These are phyloP conservation scores for Amanita pseudoporphyria DNA, from an alignment of 768 basidiomycete genomes.

Conservation along the genomic window DNA sequence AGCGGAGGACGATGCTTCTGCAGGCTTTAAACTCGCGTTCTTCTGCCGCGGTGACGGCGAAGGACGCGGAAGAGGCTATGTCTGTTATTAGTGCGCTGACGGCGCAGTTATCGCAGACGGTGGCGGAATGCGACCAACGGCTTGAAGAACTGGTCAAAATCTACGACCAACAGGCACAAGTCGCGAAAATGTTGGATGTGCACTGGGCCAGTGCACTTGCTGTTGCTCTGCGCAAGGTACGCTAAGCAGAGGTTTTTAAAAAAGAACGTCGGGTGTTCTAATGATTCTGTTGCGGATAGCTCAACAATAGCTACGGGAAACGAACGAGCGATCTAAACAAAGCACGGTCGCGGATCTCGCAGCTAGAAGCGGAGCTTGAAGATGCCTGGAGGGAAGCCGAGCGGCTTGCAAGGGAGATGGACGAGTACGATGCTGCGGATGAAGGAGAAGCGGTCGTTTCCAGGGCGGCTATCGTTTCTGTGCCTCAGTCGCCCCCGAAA, in stretches of 20 bases:
- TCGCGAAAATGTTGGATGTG: constrained; percentile 46
- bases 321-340: constrained; percentile 48
- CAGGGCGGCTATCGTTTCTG: constrained; percentile 34
- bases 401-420: constrained; percentile 61
- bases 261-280: not conserved
- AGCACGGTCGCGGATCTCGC: constrained; percentile 35
- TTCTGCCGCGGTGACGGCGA: constrained; percentile 19
- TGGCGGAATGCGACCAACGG: constrained; percentile 47
- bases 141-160: constrained; percentile 48
- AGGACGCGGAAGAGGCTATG: constrained; percentile 27
- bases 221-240: constrained; percentile 63
- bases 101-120: constrained; percentile 50
- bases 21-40: constrained; percentile 57
- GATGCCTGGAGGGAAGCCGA: constrained; percentile 80
- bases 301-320: constrained; percentile 65
- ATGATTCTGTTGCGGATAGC: constrained; percentile 17
- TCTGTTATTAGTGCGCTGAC: constrained; percentile 33
- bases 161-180: constrained; percentile 56
- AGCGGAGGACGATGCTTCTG: constrained; percentile 59
- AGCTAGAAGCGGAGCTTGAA: constrained; percentile 60
- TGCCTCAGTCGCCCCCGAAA: constrained; percentile 22
- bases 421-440: constrained; percentile 41
- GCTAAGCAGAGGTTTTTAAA: constrained; percentile 6
- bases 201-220: constrained; percentile 74
- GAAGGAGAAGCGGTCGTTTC: constrained; percentile 33